A percentile compares a stretch with the other conserved stretches of the same genome.
phyloP scores from a whole-genome alignment of 2,329 filamentous ascomycete genomes.

The Dothideomycetes sp. region DNA sequence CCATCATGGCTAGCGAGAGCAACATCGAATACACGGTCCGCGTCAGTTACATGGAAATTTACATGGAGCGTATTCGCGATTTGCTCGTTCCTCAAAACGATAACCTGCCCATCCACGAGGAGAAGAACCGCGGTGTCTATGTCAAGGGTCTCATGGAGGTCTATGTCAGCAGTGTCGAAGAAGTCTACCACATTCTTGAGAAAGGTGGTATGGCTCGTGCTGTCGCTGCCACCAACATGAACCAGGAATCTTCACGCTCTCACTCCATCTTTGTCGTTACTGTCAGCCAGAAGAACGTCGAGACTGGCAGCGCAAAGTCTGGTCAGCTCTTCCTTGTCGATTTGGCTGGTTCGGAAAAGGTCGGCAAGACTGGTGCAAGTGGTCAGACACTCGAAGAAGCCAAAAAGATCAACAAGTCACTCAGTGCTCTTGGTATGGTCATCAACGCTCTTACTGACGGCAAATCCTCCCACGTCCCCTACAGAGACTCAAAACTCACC shows the following conservation, averaged over 20 bases:
- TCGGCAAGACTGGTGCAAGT: conserved; percentile 95
- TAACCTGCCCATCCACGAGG: conserved; percentile 94
- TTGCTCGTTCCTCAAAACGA: conserved; percentile 86
- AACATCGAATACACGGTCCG: conserved; percentile 98
- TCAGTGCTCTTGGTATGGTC: conserved; percentile 97
- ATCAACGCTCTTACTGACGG: conserved; percentile 96
- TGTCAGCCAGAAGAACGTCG: conserved; percentile 93
- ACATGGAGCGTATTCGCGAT: conserved; percentile 98
- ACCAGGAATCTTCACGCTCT: conserved; percentile 93
- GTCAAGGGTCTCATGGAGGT: conserved; percentile 92
- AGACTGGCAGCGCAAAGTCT: conserved; percentile 91
- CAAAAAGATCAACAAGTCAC: conserved; percentile 99
- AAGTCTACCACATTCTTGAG: conserved; percentile 95
- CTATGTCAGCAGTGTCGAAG: conserved; percentile 89
- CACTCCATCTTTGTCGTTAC: conserved; percentile 98
- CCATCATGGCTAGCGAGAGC: conserved; percentile 80
- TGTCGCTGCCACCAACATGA: conserved; percentile 98
- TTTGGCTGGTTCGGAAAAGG: conserved; percentile 96
- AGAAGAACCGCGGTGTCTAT: conserved; percentile 91
- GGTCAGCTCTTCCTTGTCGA: conserved; percentile 96
- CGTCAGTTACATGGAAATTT: conserved; percentile 99
- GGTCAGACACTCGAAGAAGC: conserved; percentile 96
- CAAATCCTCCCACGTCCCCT: conserved; percentile 92
- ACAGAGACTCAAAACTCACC: conserved; percentile 95
- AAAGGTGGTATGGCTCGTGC: conserved; percentile 80